Percentiles rank a stretch among this genome's conserved stretches.
These are phyloP conservation scores for Thielaviopsis euricoi DNA, from an alignment of 2,329 filamentous ascomycete species.

Conservation along the genomic window DNA sequence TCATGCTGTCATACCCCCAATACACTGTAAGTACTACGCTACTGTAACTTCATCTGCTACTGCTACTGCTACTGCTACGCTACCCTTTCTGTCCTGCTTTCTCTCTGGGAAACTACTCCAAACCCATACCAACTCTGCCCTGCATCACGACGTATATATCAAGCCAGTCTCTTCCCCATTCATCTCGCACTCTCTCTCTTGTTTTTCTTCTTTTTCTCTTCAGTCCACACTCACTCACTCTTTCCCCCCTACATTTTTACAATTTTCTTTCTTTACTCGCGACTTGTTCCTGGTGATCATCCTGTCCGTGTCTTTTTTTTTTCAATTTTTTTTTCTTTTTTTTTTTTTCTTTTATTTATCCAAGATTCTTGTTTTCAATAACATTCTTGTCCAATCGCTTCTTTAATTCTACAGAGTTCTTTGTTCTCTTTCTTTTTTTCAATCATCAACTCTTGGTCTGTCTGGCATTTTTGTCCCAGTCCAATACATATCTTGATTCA, in stretches of 20 bases:
- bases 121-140: background rate
- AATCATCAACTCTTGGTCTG: conserved; percentile 1
- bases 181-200: background rate
- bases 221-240: conserved; percentile 9
- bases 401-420: conserved; percentile 6
- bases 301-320: conserved; percentile 7
- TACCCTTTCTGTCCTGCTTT: background rate
- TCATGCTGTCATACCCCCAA: background rate
- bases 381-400: background rate
- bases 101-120: background rate
- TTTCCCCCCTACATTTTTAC: conserved; percentile 2
- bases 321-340: conserved; percentile 6
- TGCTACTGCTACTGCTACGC: background rate
- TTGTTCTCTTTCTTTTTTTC: conserved; percentile 10
- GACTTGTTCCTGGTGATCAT: conserved; percentile 12
- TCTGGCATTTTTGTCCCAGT: background rate
- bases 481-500: conserved; percentile 10
- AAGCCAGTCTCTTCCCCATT: background rate
- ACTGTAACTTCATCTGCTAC: background rate
- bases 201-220: conserved; percentile 1
- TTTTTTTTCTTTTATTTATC: conserved; percentile 4
- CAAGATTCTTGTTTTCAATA: background rate
- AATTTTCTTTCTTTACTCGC: conserved; percentile 6
- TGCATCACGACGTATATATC: background rate
- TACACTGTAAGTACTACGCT: too few relatives aligned